Conservation (phyloP, 1,284 basidiomycete genomes). For the Xerocomus nothofagi region DNA sequence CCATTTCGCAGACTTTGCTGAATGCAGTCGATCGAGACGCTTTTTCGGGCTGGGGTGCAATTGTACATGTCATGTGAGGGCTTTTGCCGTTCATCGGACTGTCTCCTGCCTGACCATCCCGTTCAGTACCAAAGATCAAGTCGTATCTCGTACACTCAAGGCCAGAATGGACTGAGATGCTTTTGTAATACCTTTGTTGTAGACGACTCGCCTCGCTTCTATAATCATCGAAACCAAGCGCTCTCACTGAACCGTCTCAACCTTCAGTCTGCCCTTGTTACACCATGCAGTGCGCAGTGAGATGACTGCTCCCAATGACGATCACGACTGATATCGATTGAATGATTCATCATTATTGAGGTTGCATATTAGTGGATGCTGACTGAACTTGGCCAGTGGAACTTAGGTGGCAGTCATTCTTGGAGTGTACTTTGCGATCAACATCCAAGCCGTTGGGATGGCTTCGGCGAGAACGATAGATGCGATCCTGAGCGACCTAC, state of each 20-base stretch:
- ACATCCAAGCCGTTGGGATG: conserved; percentile 4
- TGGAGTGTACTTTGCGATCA: not conserved
- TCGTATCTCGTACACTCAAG: conserved; percentile 84
- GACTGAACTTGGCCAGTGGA: not conserved
- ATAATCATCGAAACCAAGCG: not conserved
- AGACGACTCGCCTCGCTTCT: conserved; percentile 12
- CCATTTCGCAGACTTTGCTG: conserved; percentile 93
- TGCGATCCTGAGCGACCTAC: conserved; percentile 16
- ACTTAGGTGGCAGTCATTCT: not conserved
- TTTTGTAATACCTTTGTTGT: conserved; percentile 18
- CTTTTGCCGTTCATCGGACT: conserved; percentile 6
- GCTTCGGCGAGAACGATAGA: conserved; percentile 6
- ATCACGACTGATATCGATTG: not conserved
- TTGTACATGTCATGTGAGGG: conserved; percentile 94
- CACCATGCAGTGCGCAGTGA: not conserved
- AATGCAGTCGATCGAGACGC: conserved; percentile 97
- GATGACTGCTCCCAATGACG: not conserved
- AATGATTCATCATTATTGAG: too few species aligned
- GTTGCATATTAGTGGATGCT: not conserved
- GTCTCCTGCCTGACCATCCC: conserved; percentile 15
- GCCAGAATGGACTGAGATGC: conserved; percentile 83
- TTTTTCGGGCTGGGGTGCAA: conserved; percentile 94
- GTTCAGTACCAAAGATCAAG: conserved; percentile 80
- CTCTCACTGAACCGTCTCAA: not conserved
- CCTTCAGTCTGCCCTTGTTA: not conserved